Conservation (phyloP, 192 early-diverging fungal species). For the Kickxella alabastrina region DNA sequence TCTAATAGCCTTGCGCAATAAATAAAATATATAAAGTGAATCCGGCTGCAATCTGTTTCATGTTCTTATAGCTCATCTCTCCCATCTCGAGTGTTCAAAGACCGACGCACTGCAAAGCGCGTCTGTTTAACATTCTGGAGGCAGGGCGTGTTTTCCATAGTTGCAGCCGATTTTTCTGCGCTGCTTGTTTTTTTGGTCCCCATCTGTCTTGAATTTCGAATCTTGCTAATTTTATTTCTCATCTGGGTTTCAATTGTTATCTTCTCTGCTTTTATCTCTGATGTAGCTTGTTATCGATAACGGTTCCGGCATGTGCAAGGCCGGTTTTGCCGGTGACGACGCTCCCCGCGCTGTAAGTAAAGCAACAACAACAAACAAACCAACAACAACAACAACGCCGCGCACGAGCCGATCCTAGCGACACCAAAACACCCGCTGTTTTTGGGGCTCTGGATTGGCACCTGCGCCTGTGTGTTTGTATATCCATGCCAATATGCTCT, state of each 20-base stretch:
- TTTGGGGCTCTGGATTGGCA: no score
- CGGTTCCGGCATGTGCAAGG: constrained; percentile 94
- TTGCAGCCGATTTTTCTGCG: not conserved
- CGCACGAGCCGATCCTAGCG: no score
- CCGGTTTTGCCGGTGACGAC: constrained; percentile 90
- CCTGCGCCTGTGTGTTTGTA: no score
- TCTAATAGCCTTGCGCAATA: not conserved
- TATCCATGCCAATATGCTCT: no score
- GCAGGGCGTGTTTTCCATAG: not conserved
- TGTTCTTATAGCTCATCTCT: not conserved
- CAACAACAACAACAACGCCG: no score
- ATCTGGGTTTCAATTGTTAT: constrained; percentile 4
- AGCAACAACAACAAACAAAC: no score
- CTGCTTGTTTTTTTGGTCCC: constrained; percentile 1
- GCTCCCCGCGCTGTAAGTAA: constrained; percentile 77
- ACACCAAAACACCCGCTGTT: no score
- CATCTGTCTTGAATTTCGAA: constrained; percentile 8
- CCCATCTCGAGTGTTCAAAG: no score
- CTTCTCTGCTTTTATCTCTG: constrained; percentile 1
- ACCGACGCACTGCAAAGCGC: no score
- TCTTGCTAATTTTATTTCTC: constrained; percentile 22
- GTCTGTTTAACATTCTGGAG: not conserved
- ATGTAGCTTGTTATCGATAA: constrained; percentile 82
- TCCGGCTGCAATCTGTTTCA: no score
- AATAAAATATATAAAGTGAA: no score